phyloP scores from a whole-genome alignment of 805 yeast species.

The Yarrowia deformans region DNA sequence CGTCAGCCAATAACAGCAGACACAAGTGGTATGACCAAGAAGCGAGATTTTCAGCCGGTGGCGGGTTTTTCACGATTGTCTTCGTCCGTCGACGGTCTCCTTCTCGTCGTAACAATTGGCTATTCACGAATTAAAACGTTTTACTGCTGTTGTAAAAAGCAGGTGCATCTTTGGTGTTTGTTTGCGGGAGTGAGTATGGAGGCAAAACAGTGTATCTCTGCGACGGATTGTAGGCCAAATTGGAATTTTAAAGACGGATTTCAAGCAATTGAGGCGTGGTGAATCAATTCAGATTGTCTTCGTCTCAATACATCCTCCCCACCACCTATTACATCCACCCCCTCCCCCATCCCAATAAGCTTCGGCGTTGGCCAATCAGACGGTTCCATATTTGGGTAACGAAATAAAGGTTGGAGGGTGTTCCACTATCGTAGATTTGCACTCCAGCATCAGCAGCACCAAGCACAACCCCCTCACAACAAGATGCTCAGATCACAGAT shows the following conservation, averaged over 20 bases:
- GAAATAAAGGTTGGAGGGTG: slow-evolving; percentile 14
- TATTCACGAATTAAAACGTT: background rate
- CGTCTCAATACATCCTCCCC: background rate
- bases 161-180: slow-evolving; percentile 2
- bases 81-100: too few species aligned
- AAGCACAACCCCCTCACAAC: background rate
- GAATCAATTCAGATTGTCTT: background rate
- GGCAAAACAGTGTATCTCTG: background rate
- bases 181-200: background rate
- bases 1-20: slow-evolving; percentile 11
- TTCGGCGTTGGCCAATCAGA: slow-evolving; percentile 20
- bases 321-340: background rate
- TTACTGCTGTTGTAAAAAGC: background rate
- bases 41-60: background rate
- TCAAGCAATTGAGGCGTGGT: background rate
- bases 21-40: slow-evolving; percentile 8
- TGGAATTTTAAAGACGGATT: background rate
- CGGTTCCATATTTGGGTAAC: slow-evolving; percentile 11
- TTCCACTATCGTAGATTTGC: slow-evolving; percentile 24
- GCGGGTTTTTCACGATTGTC: background rate
- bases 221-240: background rate
- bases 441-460: slow-evolving; percentile 3
- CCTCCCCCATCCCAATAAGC: slow-evolving; percentile 3
- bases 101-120: background rate
- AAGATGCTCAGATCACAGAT: slow-evolving; percentile 36